Evolutionary conservation across 2,329 filamentous ascomycete species (phyloP).

Genomic region (Tolypocladium guangdongense): DNA sequence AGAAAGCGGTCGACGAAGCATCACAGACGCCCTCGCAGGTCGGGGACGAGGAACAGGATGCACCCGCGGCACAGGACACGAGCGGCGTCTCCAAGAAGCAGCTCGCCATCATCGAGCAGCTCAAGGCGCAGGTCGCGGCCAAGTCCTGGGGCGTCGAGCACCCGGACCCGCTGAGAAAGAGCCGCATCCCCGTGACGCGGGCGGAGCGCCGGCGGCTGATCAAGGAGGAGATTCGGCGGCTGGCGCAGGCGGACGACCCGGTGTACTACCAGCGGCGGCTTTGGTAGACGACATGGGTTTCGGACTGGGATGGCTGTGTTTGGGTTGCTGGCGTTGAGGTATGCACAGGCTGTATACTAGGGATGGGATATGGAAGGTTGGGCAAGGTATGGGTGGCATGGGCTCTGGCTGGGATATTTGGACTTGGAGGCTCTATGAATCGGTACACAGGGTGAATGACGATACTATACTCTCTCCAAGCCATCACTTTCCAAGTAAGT

Average conservation of each 20-base stretch:
- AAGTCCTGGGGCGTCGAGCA: slow-evolving; percentile 22
- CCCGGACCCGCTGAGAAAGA: slow-evolving; percentile 24
- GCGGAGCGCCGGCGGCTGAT: slow-evolving; percentile 46
- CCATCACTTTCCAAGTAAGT: no score
- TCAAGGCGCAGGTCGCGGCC: slow-evolving; percentile 19
- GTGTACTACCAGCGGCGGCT: slow-evolving; percentile 44
- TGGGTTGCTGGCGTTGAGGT: not conserved
- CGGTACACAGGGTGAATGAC: not conserved
- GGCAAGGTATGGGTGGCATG: not conserved
- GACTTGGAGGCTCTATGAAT: not conserved
- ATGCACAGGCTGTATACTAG: not conserved
- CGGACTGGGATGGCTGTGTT: not conserved
- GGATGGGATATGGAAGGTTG: not conserved
- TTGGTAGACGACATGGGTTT: slow-evolving; percentile 24
- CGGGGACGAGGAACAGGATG: slow-evolving; percentile 6
- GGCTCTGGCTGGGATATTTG: not conserved
- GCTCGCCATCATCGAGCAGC: slow-evolving; percentile 19
- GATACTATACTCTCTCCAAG: not conserved
- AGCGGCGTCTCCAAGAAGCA: slow-evolving; percentile 13
- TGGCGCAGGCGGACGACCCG: slow-evolving; percentile 33
- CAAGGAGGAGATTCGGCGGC: slow-evolving; percentile 42
- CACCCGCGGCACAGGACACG: not conserved
- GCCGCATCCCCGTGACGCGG: slow-evolving; percentile 36
- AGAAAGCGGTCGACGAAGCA: slow-evolving; percentile 18
- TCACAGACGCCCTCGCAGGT: slow-evolving; percentile 6